phyloP scores from a whole-genome alignment of 2,329 filamentous ascomycete species.

The Epichloe typhina region DNA sequence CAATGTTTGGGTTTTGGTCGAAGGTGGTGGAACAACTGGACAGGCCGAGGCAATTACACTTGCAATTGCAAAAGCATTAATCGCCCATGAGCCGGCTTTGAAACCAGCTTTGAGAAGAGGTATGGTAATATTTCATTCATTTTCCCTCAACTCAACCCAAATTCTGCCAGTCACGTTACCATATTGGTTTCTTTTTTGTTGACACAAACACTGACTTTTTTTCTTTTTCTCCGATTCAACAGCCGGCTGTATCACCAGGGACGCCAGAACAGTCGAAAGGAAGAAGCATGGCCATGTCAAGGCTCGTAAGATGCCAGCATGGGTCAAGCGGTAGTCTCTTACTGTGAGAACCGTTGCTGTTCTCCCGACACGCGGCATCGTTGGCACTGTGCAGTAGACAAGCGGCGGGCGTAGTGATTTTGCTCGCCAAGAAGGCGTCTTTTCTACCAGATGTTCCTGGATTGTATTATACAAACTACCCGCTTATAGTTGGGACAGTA shows the following conservation, averaged over 20 bases:
- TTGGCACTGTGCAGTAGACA: neutral
- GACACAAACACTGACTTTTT: neutral
- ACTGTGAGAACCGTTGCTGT: neutral
- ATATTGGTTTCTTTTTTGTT: neutral
- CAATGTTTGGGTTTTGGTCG: slow-evolving; percentile 79
- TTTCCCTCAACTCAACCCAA: neutral
- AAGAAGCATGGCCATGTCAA: slow-evolving; percentile 97
- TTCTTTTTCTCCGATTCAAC: slow-evolving; percentile 11
- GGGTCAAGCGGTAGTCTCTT: slow-evolving; percentile 65
- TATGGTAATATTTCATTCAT: slow-evolving; percentile 33
- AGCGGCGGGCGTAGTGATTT: neutral
- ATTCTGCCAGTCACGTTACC: neutral
- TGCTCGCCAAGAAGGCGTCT: neutral
- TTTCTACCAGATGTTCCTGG: neutral
- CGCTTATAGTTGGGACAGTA: neutral
- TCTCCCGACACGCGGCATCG: neutral
- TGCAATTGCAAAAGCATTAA: slow-evolving; percentile 73
- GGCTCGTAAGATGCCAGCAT: slow-evolving; percentile 93
- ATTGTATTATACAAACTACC: slow-evolving; percentile 1
- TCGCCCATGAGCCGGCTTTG: slow-evolving; percentile 83
- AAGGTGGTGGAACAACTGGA: slow-evolving; percentile 82
- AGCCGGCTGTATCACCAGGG: slow-evolving; percentile 89
- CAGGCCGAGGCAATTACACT: slow-evolving; percentile 91
- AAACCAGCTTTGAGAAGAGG: slow-evolving; percentile 81
- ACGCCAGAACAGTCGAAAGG: slow-evolving; percentile 85